Base-by-base conservation (phyloP, 1,284 basidiomycete genomes). In the Cerioporus squamosus region DNA sequence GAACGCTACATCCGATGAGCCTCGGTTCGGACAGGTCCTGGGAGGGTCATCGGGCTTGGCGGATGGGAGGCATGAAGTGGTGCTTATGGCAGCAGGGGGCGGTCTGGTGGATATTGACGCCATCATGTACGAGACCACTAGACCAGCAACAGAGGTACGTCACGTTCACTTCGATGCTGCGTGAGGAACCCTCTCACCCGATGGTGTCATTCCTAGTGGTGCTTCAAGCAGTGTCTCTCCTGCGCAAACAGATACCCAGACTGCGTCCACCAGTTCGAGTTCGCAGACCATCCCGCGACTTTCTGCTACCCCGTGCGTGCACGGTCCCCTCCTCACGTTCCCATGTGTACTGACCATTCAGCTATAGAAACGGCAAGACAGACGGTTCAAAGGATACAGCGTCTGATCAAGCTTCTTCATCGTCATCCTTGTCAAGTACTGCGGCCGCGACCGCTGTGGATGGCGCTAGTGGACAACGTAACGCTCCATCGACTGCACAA, bases 41-140 rank as follows among this genome's bases (percentile, higher is more conserved):
- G 82, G 76, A 17, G 74, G 77, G 8, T 72, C 68, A 22, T 70
- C 75, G 23, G 76, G 76, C 18, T 68, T 85, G 47, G 38, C 61
- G 2, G 73, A 79, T 64, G 82, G 81, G 1, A 63, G 68, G 33
- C 84, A 85, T 68, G 80, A 76, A 3, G 79, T 76, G 10, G 71
- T 79, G 22, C 63, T 85, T 22, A 79, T 76, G 29, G 80, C 75
- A 58, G 77, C 74, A 0, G 79, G 77, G 12, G 73, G 71, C 6
- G 74, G 70, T 2, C 64, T 72, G 1, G 73, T 86, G 50, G 84
- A 85, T 65, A 74, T 86, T 58, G 84, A 85, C 63, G 74, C 68
- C 42, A 60, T 82, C 23, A 70, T 80, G 39, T 75, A 83, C 49
- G 71, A 79, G 57, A 76, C 75, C 8, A 72, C 72, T 9, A 56